A percentile compares a stretch with the other conserved stretches of the same genome.
These are phyloP conservation scores for Lactarius deliciosus DNA, from an alignment of 768 basidiomycete genomes.

Conservation along the genomic window DNA sequence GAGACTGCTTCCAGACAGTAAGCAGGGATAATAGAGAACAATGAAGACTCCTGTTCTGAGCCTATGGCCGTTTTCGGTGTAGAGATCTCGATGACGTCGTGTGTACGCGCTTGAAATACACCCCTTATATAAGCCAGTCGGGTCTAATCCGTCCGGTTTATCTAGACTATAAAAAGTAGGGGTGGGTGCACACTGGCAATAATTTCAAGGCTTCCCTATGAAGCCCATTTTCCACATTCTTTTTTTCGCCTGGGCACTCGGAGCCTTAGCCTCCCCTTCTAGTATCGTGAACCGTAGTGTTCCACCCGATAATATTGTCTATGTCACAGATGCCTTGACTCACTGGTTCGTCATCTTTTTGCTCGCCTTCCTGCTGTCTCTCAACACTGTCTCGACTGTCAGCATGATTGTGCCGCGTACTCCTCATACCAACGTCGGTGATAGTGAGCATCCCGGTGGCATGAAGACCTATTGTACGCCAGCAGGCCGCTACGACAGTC, in stretches of 20 bases:
- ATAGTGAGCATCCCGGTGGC: constrained; percentile 55
- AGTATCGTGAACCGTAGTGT: constrained; percentile 6
- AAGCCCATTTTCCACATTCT: background rate
- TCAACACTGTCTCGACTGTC: background rate
- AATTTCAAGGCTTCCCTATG: too few species aligned
- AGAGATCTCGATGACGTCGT: too few species aligned
- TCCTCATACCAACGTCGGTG: constrained; percentile 54
- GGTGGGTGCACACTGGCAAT: too few species aligned
- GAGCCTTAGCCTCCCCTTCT: constrained; percentile 14
- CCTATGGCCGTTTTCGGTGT: too few species aligned
- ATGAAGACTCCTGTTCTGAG: background rate
- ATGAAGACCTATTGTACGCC: constrained; percentile 56
- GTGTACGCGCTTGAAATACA: too few species aligned
- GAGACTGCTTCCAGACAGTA: background rate
- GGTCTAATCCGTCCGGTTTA: too few species aligned
- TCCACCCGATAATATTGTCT: constrained; percentile 49
- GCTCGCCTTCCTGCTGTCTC: constrained; percentile 24
- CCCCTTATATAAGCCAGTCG: too few species aligned
- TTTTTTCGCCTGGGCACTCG: constrained; percentile 4
- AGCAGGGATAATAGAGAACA: background rate
- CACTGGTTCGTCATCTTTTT: constrained; percentile 44
- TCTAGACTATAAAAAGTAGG: too few species aligned
- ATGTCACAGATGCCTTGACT: constrained; percentile 42
- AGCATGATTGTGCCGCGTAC: constrained; percentile 37
- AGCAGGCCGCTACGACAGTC: constrained; percentile 39